Evolutionary conservation across 495 filamentous ascomycete genomes (phyloP).

Genomic region (Podospora pseudopauciseta): DNA sequence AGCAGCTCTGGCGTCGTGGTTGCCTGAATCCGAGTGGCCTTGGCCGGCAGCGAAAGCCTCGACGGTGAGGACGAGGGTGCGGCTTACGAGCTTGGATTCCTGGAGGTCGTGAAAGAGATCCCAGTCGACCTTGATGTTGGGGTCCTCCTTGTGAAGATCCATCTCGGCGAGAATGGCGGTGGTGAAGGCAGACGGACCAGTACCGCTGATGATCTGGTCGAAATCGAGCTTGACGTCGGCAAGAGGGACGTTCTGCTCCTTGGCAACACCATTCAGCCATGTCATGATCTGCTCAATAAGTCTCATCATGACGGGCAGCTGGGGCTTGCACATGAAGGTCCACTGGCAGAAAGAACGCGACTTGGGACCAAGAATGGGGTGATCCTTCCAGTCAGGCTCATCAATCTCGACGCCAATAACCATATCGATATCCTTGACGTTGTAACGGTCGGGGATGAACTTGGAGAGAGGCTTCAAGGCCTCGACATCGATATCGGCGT

Average conservation of each 20-base stretch:
- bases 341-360: conserved; percentile 64
- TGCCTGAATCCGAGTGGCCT: conserved; percentile 62
- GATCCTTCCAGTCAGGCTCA: conserved; percentile 56
- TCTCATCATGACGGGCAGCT: conserved; percentile 58
- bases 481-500: conserved; percentile 57
- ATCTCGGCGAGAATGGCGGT: conserved; percentile 58
- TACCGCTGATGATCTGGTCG: conserved; percentile 64
- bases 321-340: conserved; percentile 63
- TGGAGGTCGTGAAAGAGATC: conserved; percentile 55
- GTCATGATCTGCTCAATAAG: conserved; percentile 58
- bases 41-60: conserved; percentile 63
- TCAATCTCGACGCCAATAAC: conserved; percentile 65
- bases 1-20: conserved; percentile 54
- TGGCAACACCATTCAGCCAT: conserved; percentile 55
- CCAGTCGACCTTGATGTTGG: conserved; percentile 43
- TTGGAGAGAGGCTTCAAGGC: conserved; percentile 45
- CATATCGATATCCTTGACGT: conserved; percentile 52
- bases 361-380: conserved; percentile 59
- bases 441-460: conserved; percentile 52
- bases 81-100: conserved; percentile 54
- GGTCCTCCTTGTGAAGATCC: conserved; percentile 33
- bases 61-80: conserved; percentile 58
- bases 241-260: conserved; percentile 50
- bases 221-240: conserved; percentile 58
- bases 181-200: conserved; percentile 65